Conservation (phyloP, 2,329 filamentous ascomycete genomes). For the Fusarium sp. region DNA sequence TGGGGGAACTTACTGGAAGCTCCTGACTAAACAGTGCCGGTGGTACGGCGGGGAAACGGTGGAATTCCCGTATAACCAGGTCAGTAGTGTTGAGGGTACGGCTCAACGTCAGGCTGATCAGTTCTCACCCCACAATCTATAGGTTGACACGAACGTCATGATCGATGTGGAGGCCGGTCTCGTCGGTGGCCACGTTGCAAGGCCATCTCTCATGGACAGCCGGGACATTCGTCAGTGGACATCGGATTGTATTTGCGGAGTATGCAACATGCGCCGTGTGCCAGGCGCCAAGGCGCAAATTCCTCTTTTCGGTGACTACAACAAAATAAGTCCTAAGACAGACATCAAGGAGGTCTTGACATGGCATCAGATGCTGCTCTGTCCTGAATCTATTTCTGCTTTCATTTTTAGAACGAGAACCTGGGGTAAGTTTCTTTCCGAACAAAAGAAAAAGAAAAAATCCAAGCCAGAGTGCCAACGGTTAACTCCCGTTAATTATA, state of each 20-base stretch:
- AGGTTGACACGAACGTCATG: constrained; percentile 6
- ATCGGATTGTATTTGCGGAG: not conserved
- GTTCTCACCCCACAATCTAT: not conserved
- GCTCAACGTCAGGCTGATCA: too few species aligned
- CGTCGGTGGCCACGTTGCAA: not conserved
- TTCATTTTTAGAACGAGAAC: constrained; percentile 8
- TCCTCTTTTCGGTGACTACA: not conserved
- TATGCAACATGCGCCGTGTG: not conserved
- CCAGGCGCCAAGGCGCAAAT: not conserved
- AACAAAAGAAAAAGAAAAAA: too few species aligned
- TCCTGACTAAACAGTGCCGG: constrained; percentile 8
- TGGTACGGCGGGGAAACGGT: constrained; percentile 6
- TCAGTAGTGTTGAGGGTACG: not conserved
- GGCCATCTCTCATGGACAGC: not conserved
- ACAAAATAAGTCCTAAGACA: not conserved
- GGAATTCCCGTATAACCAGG: constrained; percentile 31
- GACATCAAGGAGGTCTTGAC: not conserved
- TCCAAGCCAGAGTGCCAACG: too few species aligned
- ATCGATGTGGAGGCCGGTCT: not conserved
- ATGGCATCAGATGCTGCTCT: not conserved
- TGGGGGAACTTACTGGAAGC: constrained; percentile 3
- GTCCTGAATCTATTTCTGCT: not conserved
- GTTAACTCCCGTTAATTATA: too few species aligned
- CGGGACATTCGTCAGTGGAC: not conserved
- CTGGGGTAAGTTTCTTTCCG: constrained; percentile 3